phyloP scores from a whole-genome alignment of 495 filamentous ascomycete species.

The Trichoderma orchidacearum region DNA sequence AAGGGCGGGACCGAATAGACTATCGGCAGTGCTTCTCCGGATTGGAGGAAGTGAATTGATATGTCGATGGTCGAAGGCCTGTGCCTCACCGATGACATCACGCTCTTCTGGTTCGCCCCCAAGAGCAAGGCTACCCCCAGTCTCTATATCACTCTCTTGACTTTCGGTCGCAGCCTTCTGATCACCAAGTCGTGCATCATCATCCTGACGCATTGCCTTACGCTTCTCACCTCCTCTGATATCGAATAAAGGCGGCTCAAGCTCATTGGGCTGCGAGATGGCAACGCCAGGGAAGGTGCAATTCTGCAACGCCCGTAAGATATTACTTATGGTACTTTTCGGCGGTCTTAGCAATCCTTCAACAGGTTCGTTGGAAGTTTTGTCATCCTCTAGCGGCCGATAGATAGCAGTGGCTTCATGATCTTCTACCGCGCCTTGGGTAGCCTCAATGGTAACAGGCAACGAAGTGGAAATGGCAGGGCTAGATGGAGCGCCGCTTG shows the following conservation, averaged over 20 bases:
- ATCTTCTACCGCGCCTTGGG: constrained; percentile 19
- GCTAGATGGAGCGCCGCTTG: constrained; percentile 67
- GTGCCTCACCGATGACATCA: constrained; percentile 35
- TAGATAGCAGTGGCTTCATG: neutral
- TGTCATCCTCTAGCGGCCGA: neutral
- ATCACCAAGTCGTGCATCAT: constrained; percentile 43
- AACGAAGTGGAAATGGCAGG: constrained; percentile 55
- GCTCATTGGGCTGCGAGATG: constrained; percentile 14
- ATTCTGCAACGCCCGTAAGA: constrained; percentile 20
- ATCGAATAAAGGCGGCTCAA: constrained; percentile 69
- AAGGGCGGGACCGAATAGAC: constrained; percentile 38
- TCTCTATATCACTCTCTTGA: constrained; percentile 45
- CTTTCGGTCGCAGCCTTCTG: constrained; percentile 34
- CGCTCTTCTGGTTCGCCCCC: constrained; percentile 83
- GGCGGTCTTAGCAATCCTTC: neutral
- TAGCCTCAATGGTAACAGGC: constrained; percentile 33
- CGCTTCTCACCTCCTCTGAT: constrained; percentile 62
- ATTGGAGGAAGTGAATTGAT: constrained; percentile 59
- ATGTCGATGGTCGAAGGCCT: constrained; percentile 35
- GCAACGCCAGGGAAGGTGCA: constrained; percentile 15
- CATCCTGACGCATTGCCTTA: constrained; percentile 55
- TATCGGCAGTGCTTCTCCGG: constrained; percentile 42
- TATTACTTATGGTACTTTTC: neutral
- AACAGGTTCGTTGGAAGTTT: neutral
- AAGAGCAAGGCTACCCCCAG: constrained; percentile 69